Evolutionary conservation across 2,329 filamentous ascomycete genomes (phyloP).

Genomic region (Penicillium oxalicum): DNA sequence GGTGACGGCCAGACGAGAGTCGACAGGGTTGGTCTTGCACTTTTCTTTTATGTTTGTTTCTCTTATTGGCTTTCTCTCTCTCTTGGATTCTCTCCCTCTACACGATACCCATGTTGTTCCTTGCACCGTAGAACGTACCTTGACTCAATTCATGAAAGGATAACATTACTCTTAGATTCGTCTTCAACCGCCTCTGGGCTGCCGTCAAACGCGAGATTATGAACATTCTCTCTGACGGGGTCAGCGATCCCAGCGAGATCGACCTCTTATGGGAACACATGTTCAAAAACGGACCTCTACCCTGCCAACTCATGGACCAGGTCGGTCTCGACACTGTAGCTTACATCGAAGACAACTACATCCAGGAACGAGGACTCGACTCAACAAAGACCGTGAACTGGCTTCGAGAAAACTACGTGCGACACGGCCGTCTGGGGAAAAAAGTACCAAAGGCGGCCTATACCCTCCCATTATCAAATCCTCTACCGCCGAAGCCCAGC

Average conservation of each 20-base stretch:
- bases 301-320: slow-evolving; percentile 41
- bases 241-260: slow-evolving; percentile 44
- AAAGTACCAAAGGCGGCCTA: slow-evolving; percentile 35
- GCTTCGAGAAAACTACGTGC: slow-evolving; percentile 42
- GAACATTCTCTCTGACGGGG: slow-evolving; percentile 46
- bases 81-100: no score
- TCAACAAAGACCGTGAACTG: slow-evolving; percentile 39
- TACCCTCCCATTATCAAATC: slow-evolving; percentile 24
- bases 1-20: slow-evolving; percentile 42
- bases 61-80: not conserved
- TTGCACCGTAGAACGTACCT: no score
- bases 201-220: slow-evolving; percentile 50
- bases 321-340: slow-evolving; percentile 51
- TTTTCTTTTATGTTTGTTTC: not conserved
- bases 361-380: slow-evolving; percentile 42
- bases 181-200: slow-evolving; percentile 53
- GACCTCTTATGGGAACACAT: slow-evolving; percentile 39
- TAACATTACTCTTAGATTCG: slow-evolving; percentile 30
- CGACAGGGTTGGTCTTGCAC: slow-evolving; percentile 33
- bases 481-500: slow-evolving; percentile 3
- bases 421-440: slow-evolving; percentile 42
- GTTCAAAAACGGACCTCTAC: slow-evolving; percentile 32
- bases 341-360: slow-evolving; percentile 50
- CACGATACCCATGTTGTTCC: no score
- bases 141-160: no score